Conservation (phyloP, 345 rosid genomes). For the Gossypium rotundifolium region DNA sequence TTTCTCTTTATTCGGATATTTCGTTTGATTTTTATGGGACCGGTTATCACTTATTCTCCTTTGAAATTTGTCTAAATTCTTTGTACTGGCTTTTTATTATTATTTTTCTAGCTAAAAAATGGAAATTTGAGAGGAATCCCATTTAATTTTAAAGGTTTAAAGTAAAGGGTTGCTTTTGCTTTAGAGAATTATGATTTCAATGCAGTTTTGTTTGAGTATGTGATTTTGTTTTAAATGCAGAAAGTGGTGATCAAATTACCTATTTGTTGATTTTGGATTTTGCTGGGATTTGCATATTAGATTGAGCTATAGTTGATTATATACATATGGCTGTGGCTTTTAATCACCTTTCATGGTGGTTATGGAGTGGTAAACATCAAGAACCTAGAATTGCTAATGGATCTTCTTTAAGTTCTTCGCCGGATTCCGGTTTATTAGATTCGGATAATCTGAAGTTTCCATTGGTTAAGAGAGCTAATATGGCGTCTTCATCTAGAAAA, state of each 20-base stretch:
- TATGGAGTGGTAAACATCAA: constrained; percentile 52
- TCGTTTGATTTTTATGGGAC: constrained; percentile 5
- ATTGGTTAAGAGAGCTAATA: constrained; percentile 26
- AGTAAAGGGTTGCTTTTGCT: neutral
- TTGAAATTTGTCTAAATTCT: constrained; percentile 14
- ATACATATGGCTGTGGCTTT: constrained; percentile 49
- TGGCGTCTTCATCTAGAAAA: constrained; percentile 47
- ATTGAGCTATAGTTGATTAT: neutral
- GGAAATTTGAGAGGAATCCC: neutral
- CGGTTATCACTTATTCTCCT: neutral
- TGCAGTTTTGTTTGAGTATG: constrained; percentile 2
- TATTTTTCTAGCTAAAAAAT: neutral
- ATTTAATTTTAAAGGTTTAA: neutral
- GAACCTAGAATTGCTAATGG: constrained; percentile 41
- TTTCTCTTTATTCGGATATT: neutral
- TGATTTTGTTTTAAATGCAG: constrained; percentile 7
- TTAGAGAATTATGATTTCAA: constrained; percentile 3
- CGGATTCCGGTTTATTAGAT: constrained; percentile 42
- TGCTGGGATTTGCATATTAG: neutral
- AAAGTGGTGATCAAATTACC: neutral
- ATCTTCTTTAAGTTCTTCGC: constrained; percentile 29
- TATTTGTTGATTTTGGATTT: neutral
- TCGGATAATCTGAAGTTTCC: constrained; percentile 57
- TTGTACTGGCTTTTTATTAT: constrained; percentile 6
- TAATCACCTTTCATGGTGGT: constrained; percentile 58